Base-by-base conservation (phyloP, 2,329 filamentous ascomycete genomes). In the Talaromyces pinophilus region DNA sequence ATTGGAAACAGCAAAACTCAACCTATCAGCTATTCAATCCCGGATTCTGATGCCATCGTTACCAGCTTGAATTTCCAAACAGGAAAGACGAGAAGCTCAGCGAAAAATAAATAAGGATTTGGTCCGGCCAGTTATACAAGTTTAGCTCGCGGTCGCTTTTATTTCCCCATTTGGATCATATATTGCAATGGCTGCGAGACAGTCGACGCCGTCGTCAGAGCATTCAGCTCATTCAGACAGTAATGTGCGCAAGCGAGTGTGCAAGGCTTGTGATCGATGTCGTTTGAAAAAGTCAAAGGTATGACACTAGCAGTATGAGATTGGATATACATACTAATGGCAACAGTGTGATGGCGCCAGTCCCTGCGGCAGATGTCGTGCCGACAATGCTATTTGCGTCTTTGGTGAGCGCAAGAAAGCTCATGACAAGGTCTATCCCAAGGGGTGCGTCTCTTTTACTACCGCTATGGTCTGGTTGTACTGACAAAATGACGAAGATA, bases 351-450 rank as follows among this genome's bases (percentile, higher is more conserved):
- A 89, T 73, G 87, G 87, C 69, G 81, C 84, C 44, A 85, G 80
- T 70, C 86, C 87, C 19, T 89, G 87, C 78, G 83, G 83, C 70
- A 80, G 87, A 67, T 89, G 87, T 77, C 85, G 85, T 73, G 82
- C 85, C 67, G 87, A 89, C 75, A 88, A 89, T 74, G 84, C 85
- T 48, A 87, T 88, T 68, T 89, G 87, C 71, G 84, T 88, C 4
- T 89, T 88, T 76, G 87, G 87, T 38, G 86, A 89, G 73, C 80
- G 87, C 64, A 89, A 88, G 75, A 88, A 88, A 80, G 84, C 85
- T 6, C 86, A 88, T 71, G 87, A 89, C 76, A 89, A 88, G 76
- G 84, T 88, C 57, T 88, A 89, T 75, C 87, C 87, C n/a, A 89
- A 88, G 79, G 87, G 87, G 84, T 89, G 76, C 78, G 83, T 75